Conservation (phyloP, 306 rosid species). For the Quercus alba region DNA sequence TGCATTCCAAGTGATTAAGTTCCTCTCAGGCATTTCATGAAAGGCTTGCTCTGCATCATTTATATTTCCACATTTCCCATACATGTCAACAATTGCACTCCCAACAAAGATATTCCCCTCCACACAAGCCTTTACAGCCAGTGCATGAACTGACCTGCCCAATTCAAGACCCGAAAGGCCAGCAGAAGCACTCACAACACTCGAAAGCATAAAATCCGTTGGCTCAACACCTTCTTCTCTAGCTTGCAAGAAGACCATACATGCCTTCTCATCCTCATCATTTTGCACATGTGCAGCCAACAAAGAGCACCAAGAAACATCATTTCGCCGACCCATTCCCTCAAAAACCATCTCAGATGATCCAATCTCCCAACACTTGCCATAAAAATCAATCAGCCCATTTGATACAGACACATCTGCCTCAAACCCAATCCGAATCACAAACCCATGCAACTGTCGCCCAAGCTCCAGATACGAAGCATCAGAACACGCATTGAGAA, state of each 20-base stretch:
- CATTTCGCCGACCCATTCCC: constrained; percentile 42
- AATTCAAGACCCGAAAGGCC: constrained; percentile 69
- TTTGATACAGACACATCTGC: constrained; percentile 58
- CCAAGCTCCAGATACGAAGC: constrained; percentile 45
- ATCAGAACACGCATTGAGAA: constrained; percentile 79
- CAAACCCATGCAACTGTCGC: constrained; percentile 61
- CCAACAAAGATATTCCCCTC: constrained; percentile 76
- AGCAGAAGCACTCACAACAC: constrained; percentile 76
- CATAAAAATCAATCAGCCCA: constrained; percentile 83
- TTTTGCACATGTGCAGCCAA: constrained; percentile 63
- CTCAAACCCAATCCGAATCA: constrained; percentile 43
- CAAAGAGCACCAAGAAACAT: constrained; percentile 83
- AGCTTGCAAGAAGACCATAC: constrained; percentile 50
- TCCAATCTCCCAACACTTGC: constrained; percentile 57
- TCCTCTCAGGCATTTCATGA: constrained; percentile 52
- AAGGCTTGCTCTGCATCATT: constrained; percentile 58
- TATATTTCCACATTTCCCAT: constrained; percentile 84
- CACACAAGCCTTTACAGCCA: constrained; percentile 64
- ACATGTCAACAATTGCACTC: constrained; percentile 83
- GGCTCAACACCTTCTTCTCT: constrained; percentile 54
- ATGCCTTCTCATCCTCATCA: constrained; percentile 74
- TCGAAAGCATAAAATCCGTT: constrained; percentile 74
- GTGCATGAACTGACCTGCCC: constrained; percentile 74
- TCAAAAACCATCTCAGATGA: constrained; percentile 59
- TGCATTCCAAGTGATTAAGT: constrained; percentile 71